phyloP scores from a whole-genome alignment of 2,329 filamentous ascomycete species.

The Phialophora macrospora region DNA sequence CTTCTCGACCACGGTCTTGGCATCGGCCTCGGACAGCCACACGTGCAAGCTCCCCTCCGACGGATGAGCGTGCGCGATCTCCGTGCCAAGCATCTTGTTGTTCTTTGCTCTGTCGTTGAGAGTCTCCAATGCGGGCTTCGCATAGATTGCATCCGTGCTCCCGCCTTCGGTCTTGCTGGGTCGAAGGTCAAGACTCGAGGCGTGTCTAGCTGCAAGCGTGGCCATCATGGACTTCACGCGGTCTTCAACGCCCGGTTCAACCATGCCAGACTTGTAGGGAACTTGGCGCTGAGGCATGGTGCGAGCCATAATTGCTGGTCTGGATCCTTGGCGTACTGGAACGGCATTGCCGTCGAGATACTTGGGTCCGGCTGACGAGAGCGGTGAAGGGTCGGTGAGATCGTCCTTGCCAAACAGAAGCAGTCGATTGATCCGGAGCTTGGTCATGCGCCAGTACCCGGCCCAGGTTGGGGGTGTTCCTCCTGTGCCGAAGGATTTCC shows the following conservation, averaged over 20 bases:
- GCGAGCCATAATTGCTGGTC: conserved; percentile 28
- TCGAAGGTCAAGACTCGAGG: conserved; percentile 27
- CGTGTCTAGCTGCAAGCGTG: conserved; percentile 25
- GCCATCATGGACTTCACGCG: conserved; percentile 22
- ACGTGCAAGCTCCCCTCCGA: conserved; percentile 31
- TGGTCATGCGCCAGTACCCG: conserved; percentile 37
- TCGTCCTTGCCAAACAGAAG: conserved; percentile 30
- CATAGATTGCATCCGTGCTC: conserved; percentile 32
- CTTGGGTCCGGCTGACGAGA: conserved; percentile 24
- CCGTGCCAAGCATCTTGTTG: conserved; percentile 24
- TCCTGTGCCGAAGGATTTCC: conserved; percentile 36
- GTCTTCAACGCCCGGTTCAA: conserved; percentile 25
- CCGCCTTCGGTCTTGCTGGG: conserved; percentile 33
- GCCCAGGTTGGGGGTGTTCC: conserved; percentile 36
- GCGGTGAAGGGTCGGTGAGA: conserved; percentile 28
- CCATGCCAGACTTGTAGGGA: conserved; percentile 22
- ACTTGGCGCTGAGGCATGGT: conserved; percentile 37
- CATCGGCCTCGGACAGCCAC: conserved; percentile 33
- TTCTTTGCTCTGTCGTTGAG: conserved; percentile 24
- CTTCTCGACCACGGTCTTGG: conserved; percentile 32
- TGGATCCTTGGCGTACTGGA: conserved; percentile 18
- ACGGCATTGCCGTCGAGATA: conserved; percentile 29
- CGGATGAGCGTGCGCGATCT: conserved; percentile 33
- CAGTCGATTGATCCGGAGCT: conserved; percentile 29
- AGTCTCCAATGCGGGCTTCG: conserved; percentile 16